Evolutionary conservation across 768 basidiomycete species (phyloP).

Genomic region (Pleurotus pulmonarius): DNA sequence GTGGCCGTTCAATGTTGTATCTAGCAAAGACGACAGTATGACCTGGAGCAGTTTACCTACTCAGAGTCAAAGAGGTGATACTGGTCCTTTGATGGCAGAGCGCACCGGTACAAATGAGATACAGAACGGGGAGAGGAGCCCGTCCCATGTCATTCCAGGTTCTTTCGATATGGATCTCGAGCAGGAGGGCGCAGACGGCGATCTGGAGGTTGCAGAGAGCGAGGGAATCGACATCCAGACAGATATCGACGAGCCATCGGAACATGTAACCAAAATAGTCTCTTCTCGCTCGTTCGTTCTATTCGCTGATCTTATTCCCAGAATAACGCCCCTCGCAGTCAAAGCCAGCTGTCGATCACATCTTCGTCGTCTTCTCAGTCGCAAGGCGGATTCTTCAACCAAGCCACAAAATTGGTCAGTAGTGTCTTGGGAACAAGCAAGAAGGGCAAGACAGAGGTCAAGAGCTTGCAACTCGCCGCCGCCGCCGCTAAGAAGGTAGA

Average conservation of each 20-base stretch:
- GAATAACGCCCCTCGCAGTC: conserved; percentile 32
- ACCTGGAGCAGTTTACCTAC: conserved; percentile 75
- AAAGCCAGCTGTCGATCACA: conserved; percentile 54
- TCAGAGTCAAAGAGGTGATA: conserved; percentile 47
- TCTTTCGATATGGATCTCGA: conserved; percentile 33
- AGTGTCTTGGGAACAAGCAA: conserved; percentile 66
- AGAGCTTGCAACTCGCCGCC: conserved; percentile 79
- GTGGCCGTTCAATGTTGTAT: conserved; percentile 58
- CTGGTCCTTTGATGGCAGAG: conserved; percentile 17
- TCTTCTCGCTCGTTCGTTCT: background rate
- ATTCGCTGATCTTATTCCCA: conserved; percentile 10
- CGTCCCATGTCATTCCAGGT: conserved; percentile 18
- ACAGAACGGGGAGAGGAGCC: conserved; percentile 13
- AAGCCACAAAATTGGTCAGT: conserved; percentile 66
- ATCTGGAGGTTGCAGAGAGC: conserved; percentile 18
- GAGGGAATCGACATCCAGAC: conserved; percentile 33
- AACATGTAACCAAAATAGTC: background rate
- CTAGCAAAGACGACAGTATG: conserved; percentile 60
- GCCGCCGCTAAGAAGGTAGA: conserved; percentile 86
- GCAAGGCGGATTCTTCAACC: conserved; percentile 61
- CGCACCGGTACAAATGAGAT: conserved; percentile 13
- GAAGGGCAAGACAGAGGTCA: conserved; percentile 73
- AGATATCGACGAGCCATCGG: background rate
- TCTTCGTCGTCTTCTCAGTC: conserved; percentile 44
- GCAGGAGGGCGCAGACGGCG: conserved; percentile 27